Base-by-base conservation (phyloP, 306 rosid genomes). In the Vigna hirtella region DNA sequence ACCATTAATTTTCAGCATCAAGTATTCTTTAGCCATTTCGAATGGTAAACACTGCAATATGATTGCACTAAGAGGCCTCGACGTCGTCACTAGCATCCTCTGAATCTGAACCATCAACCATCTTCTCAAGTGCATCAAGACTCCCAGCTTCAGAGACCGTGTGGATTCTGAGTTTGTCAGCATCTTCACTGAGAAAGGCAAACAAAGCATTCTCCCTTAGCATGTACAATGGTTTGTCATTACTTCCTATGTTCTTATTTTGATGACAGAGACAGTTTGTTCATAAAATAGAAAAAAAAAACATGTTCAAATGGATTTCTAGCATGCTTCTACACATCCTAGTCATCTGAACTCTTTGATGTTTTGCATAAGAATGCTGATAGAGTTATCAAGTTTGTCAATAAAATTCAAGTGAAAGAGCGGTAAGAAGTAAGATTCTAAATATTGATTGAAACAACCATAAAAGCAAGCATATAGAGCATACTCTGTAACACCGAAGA, bases 401-500 rank as follows among this genome's bases (percentile, higher is more conserved):
- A 62, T 6, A 62, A 32, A 58, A 38, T 24, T 58, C 40, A 24
- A 61, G 34, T 17, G 22, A 52, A 30, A 40, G 13, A 53, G 59
- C 1, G 73, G 67, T 49, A 18, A 55, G 34, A 45, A 24, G 36
- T 34, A 61, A 73, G 52, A 34, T 50, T 40, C 50, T 17, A 47
- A 13, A 20, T 12, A 26, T 48, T 43, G 47, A 9, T 42, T 42
- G 28, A 74, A 34, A 75, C 28, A 73, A 34, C 26, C 17, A 64
- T 17, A 69, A 49, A 72, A 78, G 49, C 24, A 78, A 84, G 79
- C 70, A 61, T 55, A 62, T 65, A 72, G 79, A 82, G 68, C 97
- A 34, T 91, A 95, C 98, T 92, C 98, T 74, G 98, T 85, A 72
- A 92, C 98, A 30, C 98, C 98, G 68, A 91, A 95, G 64, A 91